Conservation (phyloP, 306 rosid species). For the Casuarina glauca region DNA sequence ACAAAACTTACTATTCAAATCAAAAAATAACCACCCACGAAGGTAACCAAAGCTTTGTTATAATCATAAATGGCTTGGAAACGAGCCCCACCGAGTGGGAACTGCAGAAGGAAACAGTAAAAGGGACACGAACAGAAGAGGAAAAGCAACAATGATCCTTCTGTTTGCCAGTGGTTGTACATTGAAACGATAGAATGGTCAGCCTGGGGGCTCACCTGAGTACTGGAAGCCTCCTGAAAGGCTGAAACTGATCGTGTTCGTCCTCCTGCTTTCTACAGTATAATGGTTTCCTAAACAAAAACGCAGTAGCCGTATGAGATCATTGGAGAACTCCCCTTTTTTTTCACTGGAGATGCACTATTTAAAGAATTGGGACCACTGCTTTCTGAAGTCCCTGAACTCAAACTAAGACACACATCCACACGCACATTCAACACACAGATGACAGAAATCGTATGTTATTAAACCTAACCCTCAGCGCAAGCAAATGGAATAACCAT, state of each 20-base stretch:
- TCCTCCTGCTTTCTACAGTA: slow-evolving; percentile 24
- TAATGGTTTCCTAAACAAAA: not conserved
- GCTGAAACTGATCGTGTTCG: slow-evolving; percentile 26
- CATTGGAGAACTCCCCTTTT: not conserved
- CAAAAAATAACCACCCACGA: not conserved
- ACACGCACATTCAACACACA: not conserved
- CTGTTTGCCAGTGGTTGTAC: slow-evolving; percentile 9
- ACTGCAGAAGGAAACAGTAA: not conserved
- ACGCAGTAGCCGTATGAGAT: not conserved
- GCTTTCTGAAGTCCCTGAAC: not conserved
- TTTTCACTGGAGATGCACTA: no score
- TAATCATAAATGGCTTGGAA: not conserved
- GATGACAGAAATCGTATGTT: not conserved
- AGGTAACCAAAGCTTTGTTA: not conserved
- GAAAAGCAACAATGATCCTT: slow-evolving; percentile 4
- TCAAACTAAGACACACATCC: no score
- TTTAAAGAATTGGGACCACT: not conserved
- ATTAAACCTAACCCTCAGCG: slow-evolving; percentile 30
- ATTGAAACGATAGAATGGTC: not conserved
- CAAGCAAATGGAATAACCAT: slow-evolving; percentile 10
- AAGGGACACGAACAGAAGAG: not conserved
- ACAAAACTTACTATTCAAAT: no score
- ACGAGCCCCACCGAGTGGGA: not conserved
- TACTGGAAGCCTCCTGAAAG: slow-evolving; percentile 21
- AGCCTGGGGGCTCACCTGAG: slow-evolving; percentile 1